Evolutionary conservation across 768 basidiomycete species (phyloP).

Genomic region (Tricholoma flavovirens): DNA sequence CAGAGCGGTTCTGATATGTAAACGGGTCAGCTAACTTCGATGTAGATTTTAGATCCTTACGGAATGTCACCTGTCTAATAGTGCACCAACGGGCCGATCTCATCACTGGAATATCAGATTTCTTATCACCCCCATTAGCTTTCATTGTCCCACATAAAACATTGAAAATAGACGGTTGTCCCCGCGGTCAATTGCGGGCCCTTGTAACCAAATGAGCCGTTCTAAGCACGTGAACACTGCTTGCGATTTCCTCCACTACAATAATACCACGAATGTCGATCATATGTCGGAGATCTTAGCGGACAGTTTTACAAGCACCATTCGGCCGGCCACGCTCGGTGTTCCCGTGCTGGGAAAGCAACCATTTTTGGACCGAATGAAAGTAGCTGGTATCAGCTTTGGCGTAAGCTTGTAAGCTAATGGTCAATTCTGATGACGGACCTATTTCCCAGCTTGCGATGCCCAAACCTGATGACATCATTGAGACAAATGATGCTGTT

Average conservation of each 20-base stretch:
- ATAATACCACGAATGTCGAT: conserved; percentile 5
- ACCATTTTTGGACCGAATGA: conserved; percentile 4
- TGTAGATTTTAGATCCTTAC: too few species aligned
- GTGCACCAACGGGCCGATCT: too few species aligned
- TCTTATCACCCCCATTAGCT: too few species aligned
- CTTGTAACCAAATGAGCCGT: neutral
- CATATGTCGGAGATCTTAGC: conserved; percentile 7
- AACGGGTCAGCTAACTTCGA: too few species aligned
- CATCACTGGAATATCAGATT: too few species aligned
- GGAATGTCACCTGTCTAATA: too few species aligned
- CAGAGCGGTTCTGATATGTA: too few species aligned
- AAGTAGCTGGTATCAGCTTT: conserved; percentile 6
- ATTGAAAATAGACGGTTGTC: neutral
- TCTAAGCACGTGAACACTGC: conserved; percentile 11
- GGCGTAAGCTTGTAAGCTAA: conserved; percentile 2
- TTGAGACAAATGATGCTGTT: conserved; percentile 8
- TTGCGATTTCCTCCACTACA: conserved; percentile 9
- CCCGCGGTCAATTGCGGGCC: too few species aligned
- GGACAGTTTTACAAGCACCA: conserved; percentile 8
- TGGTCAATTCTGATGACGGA: neutral
- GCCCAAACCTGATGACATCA: conserved; percentile 6
- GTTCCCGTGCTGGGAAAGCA: conserved; percentile 5
- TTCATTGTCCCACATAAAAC: neutral
- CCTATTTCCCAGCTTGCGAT: conserved; percentile 4
- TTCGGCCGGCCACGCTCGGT: conserved; percentile 8